Conservation (phyloP, 768 basidiomycete genomes). For the Cystobasidium tubakii region DNA sequence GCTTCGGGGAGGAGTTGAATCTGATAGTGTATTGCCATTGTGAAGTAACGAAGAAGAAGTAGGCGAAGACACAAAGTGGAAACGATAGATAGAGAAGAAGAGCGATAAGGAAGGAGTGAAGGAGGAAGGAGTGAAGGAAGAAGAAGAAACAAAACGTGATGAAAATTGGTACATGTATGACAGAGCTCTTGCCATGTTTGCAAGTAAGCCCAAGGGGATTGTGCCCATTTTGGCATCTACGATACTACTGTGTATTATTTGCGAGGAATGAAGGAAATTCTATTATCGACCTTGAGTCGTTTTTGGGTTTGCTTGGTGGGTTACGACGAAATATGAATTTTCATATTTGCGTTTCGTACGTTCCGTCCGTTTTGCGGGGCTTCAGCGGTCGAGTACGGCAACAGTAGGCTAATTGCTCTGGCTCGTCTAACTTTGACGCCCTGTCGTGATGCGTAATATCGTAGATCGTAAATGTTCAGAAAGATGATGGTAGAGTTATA, state of each 20-base stretch:
- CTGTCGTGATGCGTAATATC: conserved; percentile 3
- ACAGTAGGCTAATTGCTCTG: neutral
- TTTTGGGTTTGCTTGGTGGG: neutral
- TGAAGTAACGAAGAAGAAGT: neutral
- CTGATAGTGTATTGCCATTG: neutral
- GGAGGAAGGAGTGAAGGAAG: too few species aligned
- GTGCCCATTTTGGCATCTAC: neutral
- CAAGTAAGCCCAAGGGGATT: too few species aligned
- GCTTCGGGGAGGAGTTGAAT: neutral
- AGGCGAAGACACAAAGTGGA: neutral
- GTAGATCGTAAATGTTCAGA: neutral
- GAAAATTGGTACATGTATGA: neutral
- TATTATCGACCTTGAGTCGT: conserved; percentile 18
- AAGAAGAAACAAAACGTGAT: neutral
- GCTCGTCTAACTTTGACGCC: neutral
- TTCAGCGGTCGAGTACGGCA: neutral
- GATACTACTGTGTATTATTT: neutral
- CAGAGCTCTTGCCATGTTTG: too few species aligned
- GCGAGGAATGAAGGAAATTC: neutral
- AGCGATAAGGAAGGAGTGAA: neutral
- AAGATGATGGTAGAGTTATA: too few species aligned
- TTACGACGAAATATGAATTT: too few species aligned
- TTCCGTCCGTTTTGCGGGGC: neutral
- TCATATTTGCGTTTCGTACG: neutral
- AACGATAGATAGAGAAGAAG: neutral